Base-by-base conservation (phyloP, 305 asterid genomes). In the Solanum aculeatissimum region DNA sequence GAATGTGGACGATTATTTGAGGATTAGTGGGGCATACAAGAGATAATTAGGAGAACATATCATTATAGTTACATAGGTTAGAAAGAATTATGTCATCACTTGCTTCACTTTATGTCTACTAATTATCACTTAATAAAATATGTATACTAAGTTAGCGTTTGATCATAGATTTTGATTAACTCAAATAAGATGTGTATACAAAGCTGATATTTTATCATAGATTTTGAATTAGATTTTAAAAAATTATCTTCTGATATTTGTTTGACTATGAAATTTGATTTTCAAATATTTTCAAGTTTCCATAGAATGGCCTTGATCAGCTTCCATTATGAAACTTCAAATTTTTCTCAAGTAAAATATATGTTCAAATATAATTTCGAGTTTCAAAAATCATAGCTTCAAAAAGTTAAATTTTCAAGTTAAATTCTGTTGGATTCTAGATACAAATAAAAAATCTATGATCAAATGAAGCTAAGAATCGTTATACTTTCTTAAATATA, bases 281-380 rank as follows among this genome's bases (percentile, higher is more conserved):
- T 57, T n/a, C 27, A 57, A 19, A 3, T 9, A 57, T 57, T 57
- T 57, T 57, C 63, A 57, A 3, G 2, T 57, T n/a, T 6, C 63
- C 7, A n/a, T 0, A 57, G n/a, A 57, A n/a, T 57, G 0, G n/a
- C 63, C 19, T 0, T 19, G 27, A n/a, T n/a, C 0, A 57, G 0
- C 21, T n/a, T 57, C 14, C 63, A 9, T 57, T 27, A 0, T n/a
- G 9, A 38, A 38, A 38, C 1, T 38, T 0, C 42, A 5, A 38
- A 4, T 3, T 38, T 38, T 38, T 38, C 1, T 4, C 18, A 1
- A 55, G 29, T 57, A 57, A n/a, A 57, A 57, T 57, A n/a, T 6
- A 57, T 3, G 7, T 57, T n/a, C 14, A 57, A 57, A n/a, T 1
- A n/a, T 27, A n/a, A 55, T 2, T 57, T 9, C 29, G n/a, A 21